Conservation (phyloP, 805 yeast genomes). For the Wickerhamiella shivajii region DNA sequence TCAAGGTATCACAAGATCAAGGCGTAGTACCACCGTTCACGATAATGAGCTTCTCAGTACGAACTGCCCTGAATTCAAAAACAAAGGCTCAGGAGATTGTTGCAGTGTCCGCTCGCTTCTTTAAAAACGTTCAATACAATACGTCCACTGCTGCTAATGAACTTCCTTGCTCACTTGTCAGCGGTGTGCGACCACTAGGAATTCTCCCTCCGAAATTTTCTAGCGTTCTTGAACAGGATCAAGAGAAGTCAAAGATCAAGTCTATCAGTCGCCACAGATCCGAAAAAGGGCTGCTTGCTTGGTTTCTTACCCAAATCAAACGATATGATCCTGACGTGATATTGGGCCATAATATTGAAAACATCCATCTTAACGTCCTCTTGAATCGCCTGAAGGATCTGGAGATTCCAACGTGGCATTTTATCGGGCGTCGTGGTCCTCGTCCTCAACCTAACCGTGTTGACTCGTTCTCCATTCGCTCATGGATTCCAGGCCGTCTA, state of each 20-base stretch:
- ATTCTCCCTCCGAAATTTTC: conserved; percentile 59
- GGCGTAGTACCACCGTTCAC: conserved; percentile 50
- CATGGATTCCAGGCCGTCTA: conserved; percentile 65
- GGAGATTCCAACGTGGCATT: conserved; percentile 60
- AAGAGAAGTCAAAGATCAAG: conserved; percentile 31
- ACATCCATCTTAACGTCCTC: conserved; percentile 61
- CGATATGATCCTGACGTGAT: conserved; percentile 84
- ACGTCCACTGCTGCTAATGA: conserved; percentile 49
- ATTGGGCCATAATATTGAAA: conserved; percentile 76
- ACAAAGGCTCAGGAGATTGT: conserved; percentile 76
- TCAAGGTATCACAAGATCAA: conserved; percentile 23
- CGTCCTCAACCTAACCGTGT: conserved; percentile 18
- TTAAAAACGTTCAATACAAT: conserved; percentile 47
- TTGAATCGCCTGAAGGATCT: conserved; percentile 68
- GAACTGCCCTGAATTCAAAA: conserved; percentile 62
- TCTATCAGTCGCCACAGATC: conserved; percentile 42
- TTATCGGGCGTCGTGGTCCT: conserved; percentile 68
- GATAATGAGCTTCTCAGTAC: conserved; percentile 59
- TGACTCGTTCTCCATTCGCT: conserved; percentile 33
- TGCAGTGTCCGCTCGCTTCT: conserved; percentile 64
- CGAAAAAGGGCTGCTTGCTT: conserved; percentile 60
- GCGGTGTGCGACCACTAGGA: conserved; percentile 62
- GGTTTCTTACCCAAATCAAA: conserved; percentile 57
- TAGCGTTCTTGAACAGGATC: conserved; percentile 30
- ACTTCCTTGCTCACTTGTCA: conserved; percentile 46